Conservation (phyloP, 768 basidiomycete genomes). For the Kwoniella bestiolae region DNA sequence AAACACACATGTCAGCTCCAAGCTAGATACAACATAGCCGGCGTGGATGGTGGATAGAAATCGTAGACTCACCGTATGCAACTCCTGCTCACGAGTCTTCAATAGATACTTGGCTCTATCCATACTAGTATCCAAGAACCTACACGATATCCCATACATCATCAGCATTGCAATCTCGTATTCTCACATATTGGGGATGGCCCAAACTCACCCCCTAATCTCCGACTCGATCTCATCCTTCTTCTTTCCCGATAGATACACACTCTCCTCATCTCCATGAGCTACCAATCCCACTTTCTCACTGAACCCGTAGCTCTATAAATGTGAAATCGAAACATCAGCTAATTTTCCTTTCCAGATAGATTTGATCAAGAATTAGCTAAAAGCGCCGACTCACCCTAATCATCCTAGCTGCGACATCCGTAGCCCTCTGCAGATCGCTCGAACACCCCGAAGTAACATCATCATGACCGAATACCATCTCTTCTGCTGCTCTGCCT, state of each 20-base stretch:
- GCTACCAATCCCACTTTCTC: slow-evolving; percentile 70
- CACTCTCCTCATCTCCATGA: slow-evolving; percentile 73
- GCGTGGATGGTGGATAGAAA: too few species aligned
- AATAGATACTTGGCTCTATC: slow-evolving; percentile 69
- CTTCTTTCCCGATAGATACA: slow-evolving; percentile 72
- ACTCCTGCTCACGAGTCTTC: slow-evolving; percentile 70
- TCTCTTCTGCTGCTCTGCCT: slow-evolving; percentile 91
- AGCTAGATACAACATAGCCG: too few species aligned
- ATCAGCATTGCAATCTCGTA: neutral
- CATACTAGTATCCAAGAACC: slow-evolving; percentile 73
- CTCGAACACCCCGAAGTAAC: slow-evolving; percentile 91
- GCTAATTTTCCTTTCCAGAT: neutral
- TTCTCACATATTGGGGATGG: slow-evolving; percentile 22
- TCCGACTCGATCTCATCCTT: slow-evolving; percentile 87
- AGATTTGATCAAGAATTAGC: neutral
- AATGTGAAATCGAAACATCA: neutral
- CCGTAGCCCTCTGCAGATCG: slow-evolving; percentile 79
- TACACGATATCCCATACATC: slow-evolving; percentile 43
- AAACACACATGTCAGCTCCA: neutral
- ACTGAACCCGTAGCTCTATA: slow-evolving; percentile 57
- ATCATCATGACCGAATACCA: slow-evolving; percentile 85
- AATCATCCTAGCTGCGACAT: slow-evolving; percentile 82
- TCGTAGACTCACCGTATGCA: slow-evolving; percentile 67
- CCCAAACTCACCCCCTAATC: slow-evolving; percentile 69
- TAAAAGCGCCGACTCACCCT: slow-evolving; percentile 72